These are phyloP conservation scores for Trichoderma asperellum DNA, from an alignment of 2,329 filamentous ascomycete genomes.

Conservation along the genomic window DNA sequence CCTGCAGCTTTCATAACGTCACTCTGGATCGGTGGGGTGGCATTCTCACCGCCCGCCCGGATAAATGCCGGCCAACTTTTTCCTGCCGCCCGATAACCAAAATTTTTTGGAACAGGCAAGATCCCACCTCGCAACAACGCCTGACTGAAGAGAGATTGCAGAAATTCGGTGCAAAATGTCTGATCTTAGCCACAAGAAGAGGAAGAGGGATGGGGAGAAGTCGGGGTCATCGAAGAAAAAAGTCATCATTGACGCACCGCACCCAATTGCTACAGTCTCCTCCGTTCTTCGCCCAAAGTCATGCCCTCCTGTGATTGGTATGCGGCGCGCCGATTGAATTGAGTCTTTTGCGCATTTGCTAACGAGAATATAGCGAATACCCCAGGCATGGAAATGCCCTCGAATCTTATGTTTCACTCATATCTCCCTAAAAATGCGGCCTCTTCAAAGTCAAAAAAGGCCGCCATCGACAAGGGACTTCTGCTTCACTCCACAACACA, in stretches of 20 bases:
- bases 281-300: conserved; percentile 51
- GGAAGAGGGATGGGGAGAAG: conserved; percentile 54
- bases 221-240: conserved; percentile 53
- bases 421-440: conserved; percentile 49
- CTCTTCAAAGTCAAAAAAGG: conserved; percentile 46
- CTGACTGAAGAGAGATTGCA: conserved; percentile 3
- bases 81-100: conserved; percentile 36
- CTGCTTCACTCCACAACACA: conserved; percentile 62
- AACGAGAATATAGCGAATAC: conserved; percentile 41
- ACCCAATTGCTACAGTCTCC: conserved; percentile 50
- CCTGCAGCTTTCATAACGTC: conserved; percentile 25
- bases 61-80: conserved; percentile 35
- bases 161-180: conserved; percentile 41
- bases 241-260: conserved; percentile 51
- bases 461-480: conserved; percentile 51
- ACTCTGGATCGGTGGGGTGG: conserved; percentile 23
- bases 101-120: conserved; percentile 36
- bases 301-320: conserved; percentile 61
- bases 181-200: conserved; percentile 52
- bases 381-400: conserved; percentile 44
- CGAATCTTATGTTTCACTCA: conserved; percentile 50
- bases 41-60: conserved; percentile 35
- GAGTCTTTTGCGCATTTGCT: conserved; percentile 25
- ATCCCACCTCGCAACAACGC: conserved; percentile 33
- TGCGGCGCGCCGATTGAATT: conserved; percentile 27